A percentile compares a stretch with the other conserved stretches of the same genome.
These are phyloP conservation scores for Saprolegnia diclina DNA, from an alignment of 352 stramenopile species.

Conservation along the genomic window DNA sequence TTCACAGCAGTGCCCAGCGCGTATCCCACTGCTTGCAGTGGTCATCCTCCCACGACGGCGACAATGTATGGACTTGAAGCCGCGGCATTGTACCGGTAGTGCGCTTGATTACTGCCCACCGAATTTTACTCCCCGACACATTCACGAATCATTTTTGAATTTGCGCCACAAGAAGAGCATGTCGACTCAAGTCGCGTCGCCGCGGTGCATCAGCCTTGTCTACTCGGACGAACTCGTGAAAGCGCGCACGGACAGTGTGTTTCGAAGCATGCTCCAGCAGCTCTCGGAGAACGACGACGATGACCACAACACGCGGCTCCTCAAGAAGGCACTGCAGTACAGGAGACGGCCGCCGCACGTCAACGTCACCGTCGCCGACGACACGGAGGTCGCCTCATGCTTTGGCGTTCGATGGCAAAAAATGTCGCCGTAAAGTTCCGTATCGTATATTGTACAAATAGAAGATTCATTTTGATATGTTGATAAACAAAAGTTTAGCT, in stretches of 20 bases:
- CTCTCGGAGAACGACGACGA: background rate
- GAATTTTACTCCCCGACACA: no score
- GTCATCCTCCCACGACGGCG: no score
- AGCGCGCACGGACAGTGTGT: conserved; percentile 1
- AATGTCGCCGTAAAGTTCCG: background rate
- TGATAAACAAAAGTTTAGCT: no score
- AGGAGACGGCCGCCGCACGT: background rate
- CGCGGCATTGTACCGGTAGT: no score
- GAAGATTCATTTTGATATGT: no score
- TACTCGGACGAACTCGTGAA: conserved; percentile 12
- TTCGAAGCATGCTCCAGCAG: conserved; percentile 6
- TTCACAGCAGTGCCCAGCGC: no score
- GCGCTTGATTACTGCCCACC: no score
- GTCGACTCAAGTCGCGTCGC: background rate
- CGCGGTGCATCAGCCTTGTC: background rate
- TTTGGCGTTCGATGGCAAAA: conserved; percentile 16
- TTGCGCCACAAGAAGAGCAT: background rate
- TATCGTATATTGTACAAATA: background rate
- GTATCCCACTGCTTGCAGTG: no score
- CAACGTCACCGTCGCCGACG: background rate
- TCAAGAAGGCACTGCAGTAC: conserved; percentile 6
- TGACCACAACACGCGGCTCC: background rate
- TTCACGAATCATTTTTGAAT: background rate
- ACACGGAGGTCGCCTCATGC: background rate
- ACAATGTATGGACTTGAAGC: no score